phyloP scores from a whole-genome alignment of 108 stramenopile genomes.

The Ochromonas danica region DNA sequence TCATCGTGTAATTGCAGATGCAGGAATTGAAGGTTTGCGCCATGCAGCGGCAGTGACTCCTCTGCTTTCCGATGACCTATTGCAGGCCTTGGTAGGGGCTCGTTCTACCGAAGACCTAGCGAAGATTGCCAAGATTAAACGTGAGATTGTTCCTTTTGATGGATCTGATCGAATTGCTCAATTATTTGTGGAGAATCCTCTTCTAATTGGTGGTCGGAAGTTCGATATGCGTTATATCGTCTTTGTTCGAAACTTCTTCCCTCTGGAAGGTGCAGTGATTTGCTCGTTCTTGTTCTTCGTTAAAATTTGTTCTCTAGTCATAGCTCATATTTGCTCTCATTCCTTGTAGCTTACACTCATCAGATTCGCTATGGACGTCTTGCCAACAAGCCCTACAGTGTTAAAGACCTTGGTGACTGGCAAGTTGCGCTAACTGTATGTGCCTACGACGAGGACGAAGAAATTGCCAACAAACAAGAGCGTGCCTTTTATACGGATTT shows the following conservation, averaged over 20 bases:
- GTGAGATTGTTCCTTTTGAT: not conserved
- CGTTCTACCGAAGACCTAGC: too few relatives aligned
- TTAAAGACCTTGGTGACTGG: not conserved
- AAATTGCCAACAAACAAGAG: not conserved
- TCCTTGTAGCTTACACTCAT: not conserved
- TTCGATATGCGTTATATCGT: not conserved
- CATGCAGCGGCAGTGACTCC: not conserved
- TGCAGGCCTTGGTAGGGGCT: not conserved
- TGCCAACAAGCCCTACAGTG: slow-evolving; percentile 2
- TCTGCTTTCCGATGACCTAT: not conserved
- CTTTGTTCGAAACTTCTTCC: not conserved
- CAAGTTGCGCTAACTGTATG: not conserved
- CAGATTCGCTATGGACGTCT: not conserved
- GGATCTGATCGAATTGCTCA: not conserved
- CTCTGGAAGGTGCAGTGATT: not conserved
- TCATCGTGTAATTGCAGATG: not conserved
- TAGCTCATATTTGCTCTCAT: not conserved
- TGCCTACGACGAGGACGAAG: slow-evolving; percentile 24
- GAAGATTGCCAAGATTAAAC: not conserved
- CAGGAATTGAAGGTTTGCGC: not conserved
- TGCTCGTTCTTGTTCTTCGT: too few relatives aligned
- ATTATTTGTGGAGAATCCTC: not conserved
- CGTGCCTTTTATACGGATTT: not conserved
- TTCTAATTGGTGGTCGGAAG: not conserved
- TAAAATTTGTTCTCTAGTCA: too few relatives aligned